Evolutionary conservation across 129 eudicot genomes (phyloP).

Genomic region (Rutidosis leptorrhynchoides): DNA sequence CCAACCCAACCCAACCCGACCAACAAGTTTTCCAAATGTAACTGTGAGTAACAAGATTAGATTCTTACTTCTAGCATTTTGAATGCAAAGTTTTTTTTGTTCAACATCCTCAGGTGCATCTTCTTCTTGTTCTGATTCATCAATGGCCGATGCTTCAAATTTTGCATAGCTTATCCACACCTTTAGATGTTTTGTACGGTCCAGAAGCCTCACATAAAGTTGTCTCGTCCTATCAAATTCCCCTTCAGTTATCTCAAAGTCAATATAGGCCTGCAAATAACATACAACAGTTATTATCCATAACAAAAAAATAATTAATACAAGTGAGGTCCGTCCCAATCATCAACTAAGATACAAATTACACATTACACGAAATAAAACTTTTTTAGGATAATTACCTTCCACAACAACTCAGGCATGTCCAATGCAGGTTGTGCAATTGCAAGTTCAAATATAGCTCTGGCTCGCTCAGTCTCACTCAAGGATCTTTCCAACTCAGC

Average conservation of each 20-base stretch:
- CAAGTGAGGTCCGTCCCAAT: not conserved
- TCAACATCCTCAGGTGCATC: constrained; percentile 38
- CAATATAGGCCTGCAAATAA: constrained; percentile 73
- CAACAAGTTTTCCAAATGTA: not conserved
- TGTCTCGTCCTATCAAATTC: constrained; percentile 83
- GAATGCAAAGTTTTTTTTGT: constrained; percentile 50
- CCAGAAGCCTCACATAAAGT: constrained; percentile 82
- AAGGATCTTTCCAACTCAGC: constrained; percentile 80
- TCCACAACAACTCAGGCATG: constrained; percentile 90
- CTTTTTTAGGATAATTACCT: constrained; percentile 41
- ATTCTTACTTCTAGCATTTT: constrained; percentile 67
- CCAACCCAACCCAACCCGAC: not conserved
- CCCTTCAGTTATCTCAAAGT: constrained; percentile 80
- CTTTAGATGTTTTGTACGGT: constrained; percentile 84
- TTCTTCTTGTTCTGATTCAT: constrained; percentile 45
- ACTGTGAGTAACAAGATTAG: constrained; percentile 8
- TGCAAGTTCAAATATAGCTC: constrained; percentile 90
- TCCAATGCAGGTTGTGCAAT: constrained; percentile 84
- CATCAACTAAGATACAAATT: not conserved
- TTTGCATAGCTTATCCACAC: constrained; percentile 94
- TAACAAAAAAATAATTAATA: not conserved
- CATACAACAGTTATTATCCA: not conserved
- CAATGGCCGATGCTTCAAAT: constrained; percentile 91
- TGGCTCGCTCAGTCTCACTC: constrained; percentile 76
- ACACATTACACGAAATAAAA: not conserved